Conservation (phyloP, 371 early-diverging fungal genomes). For the Zopfochytrium polystomum region DNA sequence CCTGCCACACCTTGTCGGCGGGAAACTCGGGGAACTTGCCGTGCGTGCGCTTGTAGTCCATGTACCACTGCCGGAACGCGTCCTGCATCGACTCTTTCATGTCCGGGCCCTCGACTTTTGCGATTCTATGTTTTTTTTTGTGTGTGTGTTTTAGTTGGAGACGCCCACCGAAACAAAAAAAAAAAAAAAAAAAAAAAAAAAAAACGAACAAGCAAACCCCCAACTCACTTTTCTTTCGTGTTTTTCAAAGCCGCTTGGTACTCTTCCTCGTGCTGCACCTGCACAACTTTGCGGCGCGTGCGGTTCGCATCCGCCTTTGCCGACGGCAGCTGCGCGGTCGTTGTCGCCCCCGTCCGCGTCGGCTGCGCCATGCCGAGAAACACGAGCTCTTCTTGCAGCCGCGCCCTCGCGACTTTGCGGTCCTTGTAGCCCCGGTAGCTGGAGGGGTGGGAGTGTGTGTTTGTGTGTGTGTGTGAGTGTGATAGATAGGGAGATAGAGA, state of each 20-base stretch:
- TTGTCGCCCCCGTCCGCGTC: slow-evolving; percentile 28
- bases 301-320: slow-evolving; percentile 41
- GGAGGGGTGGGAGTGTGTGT: no score
- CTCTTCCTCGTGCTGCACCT: slow-evolving; percentile 56
- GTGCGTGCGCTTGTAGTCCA: slow-evolving; percentile 50
- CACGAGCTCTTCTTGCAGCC: slow-evolving; percentile 42
- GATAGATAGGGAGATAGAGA: no score
- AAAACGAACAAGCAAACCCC: no score
- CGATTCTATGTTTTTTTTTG: slow-evolving; percentile 31
- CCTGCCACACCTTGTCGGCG: slow-evolving; percentile 47
- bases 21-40: slow-evolving; percentile 60
- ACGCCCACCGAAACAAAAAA: no score
- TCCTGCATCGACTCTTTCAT: slow-evolving; percentile 59
- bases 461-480: no score
- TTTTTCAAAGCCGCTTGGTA: slow-evolving; percentile 55
- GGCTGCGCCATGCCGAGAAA: slow-evolving; percentile 45
- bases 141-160: neutral
- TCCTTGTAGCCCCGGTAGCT: slow-evolving; percentile 49
- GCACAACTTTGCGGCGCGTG: slow-evolving; percentile 45
- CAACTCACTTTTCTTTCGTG: slow-evolving; percentile 53
- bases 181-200: no score
- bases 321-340: slow-evolving; percentile 31
- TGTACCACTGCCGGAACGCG: slow-evolving; percentile 59
- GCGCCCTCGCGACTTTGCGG: slow-evolving; percentile 29
- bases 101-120: slow-evolving; percentile 60